Base-by-base conservation (phyloP, 1,284 basidiomycete species). In the Apiotrichum sp. region DNA sequence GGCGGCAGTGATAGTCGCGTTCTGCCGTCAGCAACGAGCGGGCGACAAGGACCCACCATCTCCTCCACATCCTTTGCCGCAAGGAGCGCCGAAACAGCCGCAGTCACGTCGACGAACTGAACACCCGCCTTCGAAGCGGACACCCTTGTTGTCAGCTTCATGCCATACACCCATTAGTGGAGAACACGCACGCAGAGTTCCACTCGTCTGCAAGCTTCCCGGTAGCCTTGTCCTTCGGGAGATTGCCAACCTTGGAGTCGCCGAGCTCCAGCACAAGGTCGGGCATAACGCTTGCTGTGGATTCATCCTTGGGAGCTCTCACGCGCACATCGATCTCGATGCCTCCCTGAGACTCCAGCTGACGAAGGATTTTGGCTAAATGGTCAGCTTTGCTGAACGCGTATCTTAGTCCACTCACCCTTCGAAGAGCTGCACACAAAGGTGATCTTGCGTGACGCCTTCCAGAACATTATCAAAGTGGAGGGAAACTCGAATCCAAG, bases 401-500 rank as follows among this genome's bases (percentile, higher is more conserved):
- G 22, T 22, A 22, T 22, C 22, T 22, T 22, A 22, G 22, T 22
- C 22, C 22, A 22, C 76, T 55, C 36, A 92, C 92, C 89, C 82
- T 98, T 97, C 35, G 87, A 88, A 3, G 87, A 83, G 22, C 91
- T 95, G 63, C 89, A 93, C 42, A 97, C 79, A 55, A 97, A 87
- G 34, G 80, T 81, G 34, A 97, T 77, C 67, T 83, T 86, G 32
- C 65, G 61, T n/a, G 65, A 62, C n/a, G 65, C 58, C 53, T 66
- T 65, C 64, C 86, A 82, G 64, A 98, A 87, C 38, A 95, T 77
- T 56, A 93, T 83, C 44, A 98, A 80, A 0, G 93, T 97, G 0
- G 91, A 92, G 0, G 93, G 93, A 70, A 98, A 98, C 74, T 98
- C 95, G 74, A 93, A 98, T 31, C 93, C 95, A 36, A 98, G 82